A percentile compares a stretch with the other conserved stretches of the same genome.
phyloP scores from a whole-genome alignment of 2,329 filamentous ascomycete genomes.

The Elsinoe batatas region DNA sequence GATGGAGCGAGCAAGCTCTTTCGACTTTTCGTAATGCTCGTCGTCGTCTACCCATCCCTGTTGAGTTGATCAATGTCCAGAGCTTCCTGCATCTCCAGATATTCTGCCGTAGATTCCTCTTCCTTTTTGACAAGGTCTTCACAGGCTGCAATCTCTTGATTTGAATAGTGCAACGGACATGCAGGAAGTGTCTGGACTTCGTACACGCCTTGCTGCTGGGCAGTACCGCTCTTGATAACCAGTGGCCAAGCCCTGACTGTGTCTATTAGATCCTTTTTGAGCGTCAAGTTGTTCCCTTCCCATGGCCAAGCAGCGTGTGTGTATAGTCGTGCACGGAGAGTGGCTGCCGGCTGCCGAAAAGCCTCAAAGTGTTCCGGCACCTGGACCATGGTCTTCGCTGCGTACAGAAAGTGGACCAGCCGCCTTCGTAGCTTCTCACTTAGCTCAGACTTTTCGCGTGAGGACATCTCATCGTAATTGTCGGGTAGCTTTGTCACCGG shows the following conservation, averaged over 20 bases:
- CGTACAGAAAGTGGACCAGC: slow-evolving; percentile 14
- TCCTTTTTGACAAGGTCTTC: not conserved
- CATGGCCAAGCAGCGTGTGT: slow-evolving; percentile 14
- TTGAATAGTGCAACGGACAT: not conserved
- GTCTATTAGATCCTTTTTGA: slow-evolving; percentile 19
- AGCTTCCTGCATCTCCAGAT: not conserved
- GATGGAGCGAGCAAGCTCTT: slow-evolving; percentile 17
- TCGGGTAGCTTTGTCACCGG: slow-evolving; percentile 13
- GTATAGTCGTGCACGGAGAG: slow-evolving; percentile 13
- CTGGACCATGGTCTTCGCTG: slow-evolving; percentile 6
- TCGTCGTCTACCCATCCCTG: slow-evolving; percentile 20
- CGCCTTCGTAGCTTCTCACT: slow-evolving; percentile 10
- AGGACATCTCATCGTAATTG: slow-evolving; percentile 3
- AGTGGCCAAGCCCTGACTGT: slow-evolving; percentile 14
- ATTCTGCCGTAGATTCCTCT: not conserved
- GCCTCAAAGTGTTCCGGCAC: slow-evolving; percentile 12
- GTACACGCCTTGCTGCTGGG: not conserved
- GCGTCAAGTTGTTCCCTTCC: slow-evolving; percentile 20
- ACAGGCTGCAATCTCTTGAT: not conserved
- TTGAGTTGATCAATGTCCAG: slow-evolving; percentile 15
- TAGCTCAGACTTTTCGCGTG: slow-evolving; percentile 4
- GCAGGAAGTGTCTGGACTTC: not conserved
- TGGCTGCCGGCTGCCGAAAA: slow-evolving; percentile 9
- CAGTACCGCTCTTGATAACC: not conserved
- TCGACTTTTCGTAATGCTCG: slow-evolving; percentile 19